Evolutionary conservation across 495 filamentous ascomycete genomes (phyloP), one percentile per base, ranked within the genome.

Genomic region (Lepidopterella palustris): DNA sequence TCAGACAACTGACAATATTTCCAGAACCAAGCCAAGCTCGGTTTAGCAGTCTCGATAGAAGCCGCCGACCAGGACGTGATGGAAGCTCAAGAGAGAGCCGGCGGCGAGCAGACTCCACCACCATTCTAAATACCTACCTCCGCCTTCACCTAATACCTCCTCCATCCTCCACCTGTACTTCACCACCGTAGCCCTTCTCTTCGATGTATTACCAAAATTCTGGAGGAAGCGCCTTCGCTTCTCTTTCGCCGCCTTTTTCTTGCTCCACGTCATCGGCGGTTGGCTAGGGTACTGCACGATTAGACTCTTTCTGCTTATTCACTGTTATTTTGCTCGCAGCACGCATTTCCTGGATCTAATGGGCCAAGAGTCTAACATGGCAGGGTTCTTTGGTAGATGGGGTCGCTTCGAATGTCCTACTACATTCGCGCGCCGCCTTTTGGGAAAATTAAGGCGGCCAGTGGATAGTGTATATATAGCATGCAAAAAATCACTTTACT

Each of bases 11-110:
- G 39, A 63, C 25, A 55, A 15, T 18, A 49, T 9, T 54, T 67
- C 55, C 73, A 97, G 95, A 90, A 95, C 87, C 79, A 85, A 74
- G 88, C 92, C 60, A 97, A 97, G 79, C 80, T 97, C 70, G 95
- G 95, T 59, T 79, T 99, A 59, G 90, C 89, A 53, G 89, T 99
- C 57, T 93, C 89, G 47, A 90, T 99, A 66, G 95, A 99, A 79
- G 83, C 89, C 56, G 84, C 87, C 55, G 79, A 83, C 50, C 91
- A 97, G 70, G 92, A 96, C 66, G 76, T 97, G 69, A 90, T 96
- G 80, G 89, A 92, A 72, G 87, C 90, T 74, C 87, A 95, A 77
- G 90, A 97, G 72, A 80, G 78, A 72, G 56, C 35, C n/a, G 57
- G 20, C 35, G 74, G 78, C 77, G 39, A 62, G 23, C 65, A 62